Evolutionary conservation across 805 yeast genomes (phyloP).

Genomic region (Debaryomyces prosopidis): DNA sequence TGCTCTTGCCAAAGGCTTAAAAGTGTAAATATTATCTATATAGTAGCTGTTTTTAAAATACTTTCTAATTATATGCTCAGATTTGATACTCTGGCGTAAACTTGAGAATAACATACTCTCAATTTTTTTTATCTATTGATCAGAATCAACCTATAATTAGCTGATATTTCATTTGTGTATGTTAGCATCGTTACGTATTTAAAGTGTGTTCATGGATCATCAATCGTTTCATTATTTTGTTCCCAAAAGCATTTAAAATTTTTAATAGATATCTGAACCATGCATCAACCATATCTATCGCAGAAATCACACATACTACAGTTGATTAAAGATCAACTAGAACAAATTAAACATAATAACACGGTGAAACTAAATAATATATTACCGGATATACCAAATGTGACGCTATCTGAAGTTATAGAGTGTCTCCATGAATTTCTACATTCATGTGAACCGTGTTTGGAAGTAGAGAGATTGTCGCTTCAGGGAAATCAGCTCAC

Average conservation of each 20-base stretch:
- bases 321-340: constrained; percentile 23
- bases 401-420: constrained; percentile 17
- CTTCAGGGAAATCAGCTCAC: constrained; percentile 52
- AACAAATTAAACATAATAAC: constrained; percentile 17
- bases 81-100: not conserved
- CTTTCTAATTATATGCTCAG: too few species aligned
- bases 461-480: constrained; percentile 50
- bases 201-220: too few species aligned
- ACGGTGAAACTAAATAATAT: constrained; percentile 19
- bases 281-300: constrained; percentile 11
- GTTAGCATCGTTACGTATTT: too few species aligned
- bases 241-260: too few species aligned
- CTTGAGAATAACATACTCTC: not conserved
- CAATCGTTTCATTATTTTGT: too few species aligned
- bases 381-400: constrained; percentile 6
- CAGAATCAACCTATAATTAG: too few species aligned
- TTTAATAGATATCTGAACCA: not conserved
- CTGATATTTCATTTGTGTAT: too few species aligned
- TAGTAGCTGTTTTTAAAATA: not conserved
- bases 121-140: not conserved
- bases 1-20: constrained; percentile 58
- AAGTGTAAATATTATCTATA: not conserved
- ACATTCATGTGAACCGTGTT: constrained; percentile 21
- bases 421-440: constrained; percentile 23
- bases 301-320: constrained; percentile 12